Base-by-base conservation (phyloP, 108 stramenopile species). In the Pseudonitzschia multiseries region DNA sequence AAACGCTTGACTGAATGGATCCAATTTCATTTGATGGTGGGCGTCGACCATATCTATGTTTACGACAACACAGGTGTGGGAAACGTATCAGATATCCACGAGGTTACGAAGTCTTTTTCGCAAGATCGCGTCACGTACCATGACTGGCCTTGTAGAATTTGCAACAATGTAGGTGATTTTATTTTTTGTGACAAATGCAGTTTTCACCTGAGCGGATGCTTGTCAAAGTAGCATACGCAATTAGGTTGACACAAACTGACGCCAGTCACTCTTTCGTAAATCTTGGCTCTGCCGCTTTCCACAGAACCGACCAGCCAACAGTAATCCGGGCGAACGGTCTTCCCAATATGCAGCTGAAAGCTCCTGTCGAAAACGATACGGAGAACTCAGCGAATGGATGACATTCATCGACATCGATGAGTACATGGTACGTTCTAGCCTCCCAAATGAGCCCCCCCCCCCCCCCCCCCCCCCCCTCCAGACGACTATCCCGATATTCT, bases 321-420 rank as follows among this genome's bases (percentile, higher is more conserved):
- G 8, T 13, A 72, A 68, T 68, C 77, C 77, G 20, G 77, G 77
- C 27, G 91, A 89, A 65, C 80, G 91, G 22, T 88, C 87, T 22
- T 83, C 78, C 20, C 91, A 93, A 70, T 89, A 93, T 79, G 88
- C 91, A 14, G 89, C 89, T 12, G 91, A 93, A 78, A 81, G 71
- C 61, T 76, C 76, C 43, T 93, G 91, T 76, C 79, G 88, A 33
- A 83, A 77, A 31, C 78, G 91, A 21, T 89, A 89, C 53, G 91
- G 83, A 46, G 83, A 85, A 28, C 72, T 82, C 36, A 82, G 87
- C 32, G 87, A 93, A 77, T 93, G 91, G 91, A 81, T 93, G 70
- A 80, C 88, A 24, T 76, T 83, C 48, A 69, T 93, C 29, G 91
- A 93, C 53, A 82, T 85, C 44, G 90, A 91, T 69, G 91, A 92